Conservation (phyloP, 2,329 filamentous ascomycete species). For the Scolecobasidium constrictum region DNA sequence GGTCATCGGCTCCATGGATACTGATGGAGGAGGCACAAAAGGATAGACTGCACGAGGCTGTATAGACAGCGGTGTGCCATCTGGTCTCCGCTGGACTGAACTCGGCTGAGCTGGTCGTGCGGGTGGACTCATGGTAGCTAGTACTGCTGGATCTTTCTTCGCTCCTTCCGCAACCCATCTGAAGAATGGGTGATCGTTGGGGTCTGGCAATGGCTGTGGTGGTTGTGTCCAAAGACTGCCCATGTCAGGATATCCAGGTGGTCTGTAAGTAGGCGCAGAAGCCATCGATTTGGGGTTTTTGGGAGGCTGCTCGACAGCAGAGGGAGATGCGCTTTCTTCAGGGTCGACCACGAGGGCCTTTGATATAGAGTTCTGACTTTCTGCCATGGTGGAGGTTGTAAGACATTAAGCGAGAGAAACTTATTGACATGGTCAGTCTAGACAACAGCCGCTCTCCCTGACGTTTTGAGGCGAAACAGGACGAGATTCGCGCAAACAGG, state of each 20-base stretch:
- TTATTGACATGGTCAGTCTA: background rate
- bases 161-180: background rate
- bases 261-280: no score
- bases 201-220: constrained; percentile 5
- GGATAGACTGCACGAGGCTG: constrained; percentile 2
- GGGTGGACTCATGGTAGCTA: background rate
- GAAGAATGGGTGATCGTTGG: constrained; percentile 8
- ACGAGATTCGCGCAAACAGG: no score
- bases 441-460: no score
- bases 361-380: background rate
- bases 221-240: constrained; percentile 2
- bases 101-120: background rate
- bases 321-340: no score
- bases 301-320: no score
- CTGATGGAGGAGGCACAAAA: constrained; percentile 3
- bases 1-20: constrained; percentile 5
- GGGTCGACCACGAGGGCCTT: no score
- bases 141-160: background rate
- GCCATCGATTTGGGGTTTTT: no score
- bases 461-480: no score
- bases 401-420: background rate
- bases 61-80: background rate
- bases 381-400: background rate
- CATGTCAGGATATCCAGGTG: background rate
- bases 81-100: background rate